Percentiles rank a stretch among this genome's conserved stretches.
phyloP scores from a whole-genome alignment of 2,329 filamentous ascomycete genomes.

The Exophiala sideris region DNA sequence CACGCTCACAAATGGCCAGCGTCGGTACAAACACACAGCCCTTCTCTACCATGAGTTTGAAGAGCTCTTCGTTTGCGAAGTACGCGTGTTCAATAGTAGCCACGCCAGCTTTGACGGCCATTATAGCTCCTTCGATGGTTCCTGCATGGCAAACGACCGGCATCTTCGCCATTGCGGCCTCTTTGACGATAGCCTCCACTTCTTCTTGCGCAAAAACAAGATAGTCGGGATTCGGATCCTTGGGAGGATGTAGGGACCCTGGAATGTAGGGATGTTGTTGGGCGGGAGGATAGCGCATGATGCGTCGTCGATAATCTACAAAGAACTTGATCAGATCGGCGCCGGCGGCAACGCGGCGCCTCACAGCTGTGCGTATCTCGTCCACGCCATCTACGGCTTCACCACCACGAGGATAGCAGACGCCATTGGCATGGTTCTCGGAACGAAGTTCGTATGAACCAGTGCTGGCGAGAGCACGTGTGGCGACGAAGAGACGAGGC shows the following conservation, averaged over 20 bases:
- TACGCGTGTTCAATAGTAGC: slow-evolving; percentile 49
- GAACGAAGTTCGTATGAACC: slow-evolving; percentile 50
- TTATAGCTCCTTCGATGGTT: slow-evolving; percentile 42
- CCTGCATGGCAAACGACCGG: slow-evolving; percentile 47
- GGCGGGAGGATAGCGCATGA: slow-evolving; percentile 42
- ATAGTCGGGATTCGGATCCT: slow-evolving; percentile 9
- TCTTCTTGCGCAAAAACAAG: slow-evolving; percentile 15
- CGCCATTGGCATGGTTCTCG: slow-evolving; percentile 40
- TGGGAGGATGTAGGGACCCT: slow-evolving; percentile 12
- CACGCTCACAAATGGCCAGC: slow-evolving; percentile 44
- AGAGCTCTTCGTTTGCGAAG: slow-evolving; percentile 38
- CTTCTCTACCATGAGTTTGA: slow-evolving; percentile 45
- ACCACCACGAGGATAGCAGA: slow-evolving; percentile 35
- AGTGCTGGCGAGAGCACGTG: slow-evolving; percentile 48
- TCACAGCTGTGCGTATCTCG: slow-evolving; percentile 46
- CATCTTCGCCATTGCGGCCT: slow-evolving; percentile 41
- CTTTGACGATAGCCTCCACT: slow-evolving; percentile 46
- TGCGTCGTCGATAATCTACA: slow-evolving; percentile 47
- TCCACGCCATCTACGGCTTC: slow-evolving; percentile 50
- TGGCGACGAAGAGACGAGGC: slow-evolving; percentile 56
- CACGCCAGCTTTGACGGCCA: slow-evolving; percentile 48
- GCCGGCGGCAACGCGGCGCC: slow-evolving; percentile 47
- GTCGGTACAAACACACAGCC: slow-evolving; percentile 53
- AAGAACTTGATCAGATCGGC: slow-evolving; percentile 54
- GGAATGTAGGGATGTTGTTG: slow-evolving; percentile 29